These are phyloP conservation scores for Pyracantha coccinea DNA, from an alignment of 331 rosid genomes.

Conservation along the genomic window DNA sequence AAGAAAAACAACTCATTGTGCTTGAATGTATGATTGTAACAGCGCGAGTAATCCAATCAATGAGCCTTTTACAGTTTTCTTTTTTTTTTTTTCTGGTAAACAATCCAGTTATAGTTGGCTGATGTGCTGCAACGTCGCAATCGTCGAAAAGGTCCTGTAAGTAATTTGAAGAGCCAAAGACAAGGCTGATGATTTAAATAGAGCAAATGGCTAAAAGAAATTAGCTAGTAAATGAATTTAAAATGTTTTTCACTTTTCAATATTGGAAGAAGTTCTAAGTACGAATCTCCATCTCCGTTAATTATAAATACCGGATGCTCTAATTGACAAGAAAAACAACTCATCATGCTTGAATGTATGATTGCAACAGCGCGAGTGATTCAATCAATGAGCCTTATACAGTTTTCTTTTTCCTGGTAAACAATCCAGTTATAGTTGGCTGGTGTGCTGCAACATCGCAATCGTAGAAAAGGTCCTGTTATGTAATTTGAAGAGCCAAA, in stretches of 20 bases:
- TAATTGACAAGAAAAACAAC: not conserved
- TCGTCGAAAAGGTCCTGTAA: not conserved
- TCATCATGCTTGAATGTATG: not conserved
- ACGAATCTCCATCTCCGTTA: not conserved
- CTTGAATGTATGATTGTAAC: not conserved
- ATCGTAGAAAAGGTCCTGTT: not conserved
- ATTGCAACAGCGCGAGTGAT: not conserved
- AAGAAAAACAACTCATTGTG: not conserved
- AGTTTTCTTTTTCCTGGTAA: not conserved
- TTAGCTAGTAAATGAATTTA: not conserved
- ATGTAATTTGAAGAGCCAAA: conserved; percentile 1
- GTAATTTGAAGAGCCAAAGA: not conserved
- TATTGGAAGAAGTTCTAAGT: not conserved
- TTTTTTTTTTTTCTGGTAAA: not conserved
- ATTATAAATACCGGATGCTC: not conserved
- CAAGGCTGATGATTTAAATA: not conserved
- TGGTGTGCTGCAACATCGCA: not conserved
- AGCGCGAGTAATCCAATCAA: not conserved
- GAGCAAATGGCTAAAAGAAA: not conserved
- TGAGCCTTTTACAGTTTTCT: not conserved
- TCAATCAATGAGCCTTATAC: not conserved
- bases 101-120: not conserved
- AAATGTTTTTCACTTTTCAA: not conserved
- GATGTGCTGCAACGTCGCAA: not conserved
- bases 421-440: not conserved